Evolutionary conservation across 2,329 filamentous ascomycete species (phyloP).

Genomic region (Paraconiothyrium brasiliense): DNA sequence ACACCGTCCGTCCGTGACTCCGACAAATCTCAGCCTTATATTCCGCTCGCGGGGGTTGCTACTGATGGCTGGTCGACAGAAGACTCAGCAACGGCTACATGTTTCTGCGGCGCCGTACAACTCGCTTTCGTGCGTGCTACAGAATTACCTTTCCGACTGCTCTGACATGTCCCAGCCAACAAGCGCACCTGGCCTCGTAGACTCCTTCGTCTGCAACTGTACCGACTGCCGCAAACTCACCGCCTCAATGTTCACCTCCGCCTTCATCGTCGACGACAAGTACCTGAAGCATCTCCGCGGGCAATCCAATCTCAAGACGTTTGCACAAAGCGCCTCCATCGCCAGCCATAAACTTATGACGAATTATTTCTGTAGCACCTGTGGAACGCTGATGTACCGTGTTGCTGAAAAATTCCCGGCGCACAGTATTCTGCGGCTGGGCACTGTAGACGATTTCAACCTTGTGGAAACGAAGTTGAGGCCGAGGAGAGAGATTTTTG

Average conservation of each 20-base stretch:
- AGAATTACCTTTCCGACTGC: too few relatives aligned
- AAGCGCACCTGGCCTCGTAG: slow-evolving; percentile 56
- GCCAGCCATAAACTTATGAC: slow-evolving; percentile 62
- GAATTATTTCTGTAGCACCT: slow-evolving; percentile 69
- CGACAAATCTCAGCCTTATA: too few relatives aligned
- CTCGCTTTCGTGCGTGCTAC: slow-evolving; percentile 20
- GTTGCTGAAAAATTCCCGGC: slow-evolving; percentile 57
- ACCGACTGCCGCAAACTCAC: slow-evolving; percentile 70
- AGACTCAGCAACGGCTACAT: slow-evolving; percentile 35
- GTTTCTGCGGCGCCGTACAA: slow-evolving; percentile 38
- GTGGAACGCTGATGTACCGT: slow-evolving; percentile 70
- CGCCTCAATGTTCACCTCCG: slow-evolving; percentile 68
- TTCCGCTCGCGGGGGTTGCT: slow-evolving; percentile 27
- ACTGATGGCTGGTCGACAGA: slow-evolving; percentile 35
- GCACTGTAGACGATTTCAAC: slow-evolving; percentile 69
- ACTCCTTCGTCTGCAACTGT: slow-evolving; percentile 68
- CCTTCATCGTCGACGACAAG: slow-evolving; percentile 60
- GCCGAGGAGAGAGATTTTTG: slow-evolving; percentile 64
- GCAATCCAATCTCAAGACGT: slow-evolving; percentile 55
- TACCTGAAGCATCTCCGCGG: slow-evolving; percentile 62
- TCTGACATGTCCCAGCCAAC: slow-evolving; percentile 42
- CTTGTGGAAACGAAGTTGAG: slow-evolving; percentile 66
- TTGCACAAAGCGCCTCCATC: slow-evolving; percentile 54
- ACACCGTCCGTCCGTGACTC: too few relatives aligned
- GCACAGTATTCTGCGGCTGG: slow-evolving; percentile 62